phyloP scores from a whole-genome alignment of 208 protist genomes.

The Trypanosoma rangeli region DNA sequence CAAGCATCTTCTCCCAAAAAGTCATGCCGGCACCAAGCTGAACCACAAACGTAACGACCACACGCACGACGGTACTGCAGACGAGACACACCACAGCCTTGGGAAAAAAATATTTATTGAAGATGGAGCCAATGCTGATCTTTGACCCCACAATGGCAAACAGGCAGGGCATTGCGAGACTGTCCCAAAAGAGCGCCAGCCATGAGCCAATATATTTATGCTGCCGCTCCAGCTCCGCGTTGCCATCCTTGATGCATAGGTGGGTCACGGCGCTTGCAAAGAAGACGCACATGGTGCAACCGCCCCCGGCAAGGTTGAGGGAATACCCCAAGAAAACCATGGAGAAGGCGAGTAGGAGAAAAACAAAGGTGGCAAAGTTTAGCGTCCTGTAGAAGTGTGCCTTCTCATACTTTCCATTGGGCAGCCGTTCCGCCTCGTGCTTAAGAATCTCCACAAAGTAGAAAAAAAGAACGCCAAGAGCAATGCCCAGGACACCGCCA shows the following conservation, averaged over 20 bases:
- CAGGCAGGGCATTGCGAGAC: slow-evolving; percentile 67
- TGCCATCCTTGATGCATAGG: slow-evolving; percentile 51
- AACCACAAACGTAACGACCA: slow-evolving; percentile 50
- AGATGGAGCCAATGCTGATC: slow-evolving; percentile 61
- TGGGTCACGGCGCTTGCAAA: slow-evolving; percentile 76
- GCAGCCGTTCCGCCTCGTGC: slow-evolving; percentile 61
- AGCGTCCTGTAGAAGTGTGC: slow-evolving; percentile 59
- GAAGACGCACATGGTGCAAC: slow-evolving; percentile 71
- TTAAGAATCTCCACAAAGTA: slow-evolving; percentile 76
- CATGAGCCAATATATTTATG: slow-evolving; percentile 64
- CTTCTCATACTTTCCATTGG: slow-evolving; percentile 60
- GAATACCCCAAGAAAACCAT: slow-evolving; percentile 76
- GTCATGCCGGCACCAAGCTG: slow-evolving; percentile 54
- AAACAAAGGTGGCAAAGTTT: slow-evolving; percentile 58
- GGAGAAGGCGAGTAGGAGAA: slow-evolving; percentile 42
- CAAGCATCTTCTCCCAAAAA: slow-evolving; percentile 57
- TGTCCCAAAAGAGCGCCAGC: slow-evolving; percentile 72
- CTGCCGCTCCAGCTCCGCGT: slow-evolving; percentile 56
- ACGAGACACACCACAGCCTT: slow-evolving; percentile 63
- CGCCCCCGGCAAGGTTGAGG: slow-evolving; percentile 60
- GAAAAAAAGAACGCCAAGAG: slow-evolving; percentile 62
- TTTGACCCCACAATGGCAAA: slow-evolving; percentile 78
- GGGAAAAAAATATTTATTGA: slow-evolving; percentile 66
- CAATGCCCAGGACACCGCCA: slow-evolving; percentile 53
- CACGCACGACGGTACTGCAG: slow-evolving; percentile 53